Evolutionary conservation across 179 eudicot species (phyloP).

Genomic region (Spinacia oleracea): DNA sequence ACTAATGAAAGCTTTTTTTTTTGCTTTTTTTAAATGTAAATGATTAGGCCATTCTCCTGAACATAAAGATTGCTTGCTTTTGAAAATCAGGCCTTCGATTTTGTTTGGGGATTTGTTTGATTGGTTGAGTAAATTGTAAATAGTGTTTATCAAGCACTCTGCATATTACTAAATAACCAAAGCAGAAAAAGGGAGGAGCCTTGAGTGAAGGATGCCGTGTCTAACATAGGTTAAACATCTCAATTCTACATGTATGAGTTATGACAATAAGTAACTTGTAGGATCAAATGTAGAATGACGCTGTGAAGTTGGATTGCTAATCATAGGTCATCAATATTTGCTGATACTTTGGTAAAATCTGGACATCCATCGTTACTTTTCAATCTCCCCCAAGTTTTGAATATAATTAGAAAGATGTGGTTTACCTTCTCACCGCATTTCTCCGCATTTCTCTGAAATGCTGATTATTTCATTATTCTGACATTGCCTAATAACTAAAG

Average conservation of each 20-base stretch:
- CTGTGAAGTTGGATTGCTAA: background rate
- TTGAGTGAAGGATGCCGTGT: background rate
- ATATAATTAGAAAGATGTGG: too few relatives aligned
- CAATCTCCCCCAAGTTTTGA: background rate
- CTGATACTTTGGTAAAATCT: background rate
- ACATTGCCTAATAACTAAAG: background rate
- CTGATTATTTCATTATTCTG: background rate
- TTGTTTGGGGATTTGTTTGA: background rate
- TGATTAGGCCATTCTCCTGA: too few relatives aligned
- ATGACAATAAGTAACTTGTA: background rate
- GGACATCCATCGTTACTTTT: background rate
- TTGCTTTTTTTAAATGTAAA: too few relatives aligned
- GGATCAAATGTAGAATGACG: background rate
- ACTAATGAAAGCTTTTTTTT: too few relatives aligned
- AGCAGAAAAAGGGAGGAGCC: background rate
- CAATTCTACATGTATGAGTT: background rate
- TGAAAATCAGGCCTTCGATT: background rate
- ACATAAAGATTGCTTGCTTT: too few relatives aligned
- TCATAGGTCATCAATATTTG: background rate
- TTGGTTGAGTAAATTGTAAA: background rate
- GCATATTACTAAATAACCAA: too few relatives aligned
- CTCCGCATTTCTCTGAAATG: background rate
- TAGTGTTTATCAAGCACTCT: background rate
- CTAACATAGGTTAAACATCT: background rate
- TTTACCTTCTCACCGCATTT: slow-evolving; percentile 3